These are phyloP conservation scores for Penicillium sp. DNA, from an alignment of 2,329 filamentous ascomycete genomes.

Conservation along the genomic window DNA sequence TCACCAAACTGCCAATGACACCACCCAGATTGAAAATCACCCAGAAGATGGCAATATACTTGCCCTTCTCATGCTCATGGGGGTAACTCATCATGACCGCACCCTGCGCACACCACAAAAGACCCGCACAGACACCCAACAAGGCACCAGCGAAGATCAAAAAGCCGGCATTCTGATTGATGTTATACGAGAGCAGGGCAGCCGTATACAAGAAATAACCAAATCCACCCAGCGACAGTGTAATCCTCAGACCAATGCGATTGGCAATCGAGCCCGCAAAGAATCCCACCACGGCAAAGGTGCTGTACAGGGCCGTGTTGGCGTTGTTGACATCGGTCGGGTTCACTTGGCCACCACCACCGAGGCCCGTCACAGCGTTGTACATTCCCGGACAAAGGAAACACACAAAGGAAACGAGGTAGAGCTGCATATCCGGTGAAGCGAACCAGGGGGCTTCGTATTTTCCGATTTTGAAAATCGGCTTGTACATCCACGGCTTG, in stretches of 20 bases:
- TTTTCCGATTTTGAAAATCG: conserved; percentile 58
- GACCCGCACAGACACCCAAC: conserved; percentile 56
- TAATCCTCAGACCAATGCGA: conserved; percentile 51
- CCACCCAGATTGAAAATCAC: conserved; percentile 92
- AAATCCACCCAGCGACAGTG: conserved; percentile 54
- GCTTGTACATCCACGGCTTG: conserved; percentile 70
- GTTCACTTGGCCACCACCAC: conserved; percentile 67
- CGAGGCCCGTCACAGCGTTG: conserved; percentile 70
- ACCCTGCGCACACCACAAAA: conserved; percentile 59
- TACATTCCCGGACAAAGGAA: conserved; percentile 77
- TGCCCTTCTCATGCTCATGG: conserved; percentile 78
- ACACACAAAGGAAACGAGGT: conserved; percentile 73
- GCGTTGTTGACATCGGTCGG: conserved; percentile 67
- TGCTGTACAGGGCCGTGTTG: conserved; percentile 74
- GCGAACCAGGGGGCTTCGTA: conserved; percentile 70
- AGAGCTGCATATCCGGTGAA: conserved; percentile 72
- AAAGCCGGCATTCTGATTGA: conserved; percentile 56
- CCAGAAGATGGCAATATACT: conserved; percentile 92
- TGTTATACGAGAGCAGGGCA: conserved; percentile 58
- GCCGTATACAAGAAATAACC: conserved; percentile 58
- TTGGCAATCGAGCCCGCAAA: conserved; percentile 62
- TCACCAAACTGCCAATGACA: conserved; percentile 77
- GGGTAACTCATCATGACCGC: conserved; percentile 79
- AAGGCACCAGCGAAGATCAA: conserved; percentile 57
- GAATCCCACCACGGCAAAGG: conserved; percentile 70